A percentile compares a stretch with the other conserved stretches of the same genome.
These are phyloP conservation scores for Pancytospora philotis DNA, from an alignment of 371 early-diverging fungal species.

Conservation along the genomic window DNA sequence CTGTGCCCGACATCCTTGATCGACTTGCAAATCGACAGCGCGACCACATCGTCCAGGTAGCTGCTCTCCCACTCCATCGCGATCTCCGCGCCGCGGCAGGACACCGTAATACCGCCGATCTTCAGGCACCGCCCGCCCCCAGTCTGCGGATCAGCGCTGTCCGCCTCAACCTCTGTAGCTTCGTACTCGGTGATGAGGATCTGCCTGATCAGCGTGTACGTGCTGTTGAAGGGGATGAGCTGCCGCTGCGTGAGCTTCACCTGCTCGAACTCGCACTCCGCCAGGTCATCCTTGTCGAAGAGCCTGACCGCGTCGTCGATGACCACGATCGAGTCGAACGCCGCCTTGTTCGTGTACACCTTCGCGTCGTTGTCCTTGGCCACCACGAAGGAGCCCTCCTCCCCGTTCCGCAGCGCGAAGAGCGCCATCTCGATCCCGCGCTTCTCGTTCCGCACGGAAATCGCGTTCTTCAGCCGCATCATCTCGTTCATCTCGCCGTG, in stretches of 20 bases:
- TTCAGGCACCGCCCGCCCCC: not conserved
- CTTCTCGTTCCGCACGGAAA: constrained; percentile 72
- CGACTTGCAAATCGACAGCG: constrained; percentile 33
- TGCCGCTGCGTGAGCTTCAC: constrained; percentile 37
- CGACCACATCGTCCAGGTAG: constrained; percentile 48
- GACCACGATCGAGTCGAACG: constrained; percentile 42
- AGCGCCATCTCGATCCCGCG: constrained; percentile 68
- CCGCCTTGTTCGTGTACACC: constrained; percentile 25
- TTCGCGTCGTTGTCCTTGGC: constrained; percentile 60
- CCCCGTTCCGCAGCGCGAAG: constrained; percentile 82
- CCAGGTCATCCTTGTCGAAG: constrained; percentile 25
- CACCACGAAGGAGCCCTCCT: constrained; percentile 77
- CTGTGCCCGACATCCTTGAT: constrained; percentile 35
- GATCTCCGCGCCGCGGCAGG: constrained; percentile 20
- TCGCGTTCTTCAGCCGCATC: constrained; percentile 78
- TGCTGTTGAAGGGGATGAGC: constrained; percentile 47
- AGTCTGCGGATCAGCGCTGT: not conserved
- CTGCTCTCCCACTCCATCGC: constrained; percentile 44
- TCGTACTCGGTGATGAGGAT: constrained; percentile 39
- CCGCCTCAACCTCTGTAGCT: constrained; percentile 1
- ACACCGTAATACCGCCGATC: constrained; percentile 32
- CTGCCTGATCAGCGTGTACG: constrained; percentile 30
- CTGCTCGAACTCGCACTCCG: constrained; percentile 20
- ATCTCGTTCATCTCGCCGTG: constrained; percentile 97
- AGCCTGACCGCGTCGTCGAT: constrained; percentile 19